Percentiles rank a stretch among this genome's conserved stretches.
phyloP scores from a whole-genome alignment of 176 grass and related monocot genomes.

The Carex cristatella region DNA sequence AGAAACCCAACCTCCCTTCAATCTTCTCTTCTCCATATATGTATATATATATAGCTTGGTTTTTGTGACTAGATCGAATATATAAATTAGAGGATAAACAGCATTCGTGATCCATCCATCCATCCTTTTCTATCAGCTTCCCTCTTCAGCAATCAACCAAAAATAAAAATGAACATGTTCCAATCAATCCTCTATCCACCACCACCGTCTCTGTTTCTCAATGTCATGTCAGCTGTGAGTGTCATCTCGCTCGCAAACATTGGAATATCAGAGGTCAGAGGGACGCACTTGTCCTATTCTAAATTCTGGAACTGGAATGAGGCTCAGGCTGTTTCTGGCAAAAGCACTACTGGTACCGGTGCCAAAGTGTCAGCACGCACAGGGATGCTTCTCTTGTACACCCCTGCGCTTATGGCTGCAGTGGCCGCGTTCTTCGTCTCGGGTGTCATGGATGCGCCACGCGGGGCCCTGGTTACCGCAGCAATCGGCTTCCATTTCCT shows the following conservation, averaged over 20 bases:
- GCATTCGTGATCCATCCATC: too few species aligned
- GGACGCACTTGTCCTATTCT: slow-evolving; percentile 50
- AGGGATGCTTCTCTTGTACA: slow-evolving; percentile 64
- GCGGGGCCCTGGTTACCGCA: slow-evolving; percentile 26
- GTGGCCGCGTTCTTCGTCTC: slow-evolving; percentile 37
- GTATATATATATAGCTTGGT: not conserved
- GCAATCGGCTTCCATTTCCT: slow-evolving; percentile 57
- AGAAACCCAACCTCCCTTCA: not conserved
- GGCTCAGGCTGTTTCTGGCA: not conserved
- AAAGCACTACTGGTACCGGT: not conserved
- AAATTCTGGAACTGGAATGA: slow-evolving; percentile 49
- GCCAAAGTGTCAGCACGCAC: slow-evolving; percentile 21
- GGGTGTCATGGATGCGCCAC: slow-evolving; percentile 21
- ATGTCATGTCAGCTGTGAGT: slow-evolving; percentile 36
- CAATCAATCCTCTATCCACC: slow-evolving; percentile 46
- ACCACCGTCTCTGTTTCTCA: slow-evolving; percentile 30
- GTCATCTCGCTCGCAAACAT: slow-evolving; percentile 23
- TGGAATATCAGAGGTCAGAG: slow-evolving; percentile 44
- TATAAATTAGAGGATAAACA: too few species aligned
- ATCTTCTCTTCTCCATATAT: not conserved
- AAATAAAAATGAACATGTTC: slow-evolving; percentile 7
- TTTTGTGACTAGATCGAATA: too few species aligned
- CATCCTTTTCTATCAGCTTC: too few species aligned
- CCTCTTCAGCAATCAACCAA: not conserved
- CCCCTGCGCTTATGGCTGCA: slow-evolving; percentile 40